These are phyloP conservation scores for Trichoderma sp. DNA, from an alignment of 2,329 filamentous ascomycete genomes.

Conservation along the genomic window DNA sequence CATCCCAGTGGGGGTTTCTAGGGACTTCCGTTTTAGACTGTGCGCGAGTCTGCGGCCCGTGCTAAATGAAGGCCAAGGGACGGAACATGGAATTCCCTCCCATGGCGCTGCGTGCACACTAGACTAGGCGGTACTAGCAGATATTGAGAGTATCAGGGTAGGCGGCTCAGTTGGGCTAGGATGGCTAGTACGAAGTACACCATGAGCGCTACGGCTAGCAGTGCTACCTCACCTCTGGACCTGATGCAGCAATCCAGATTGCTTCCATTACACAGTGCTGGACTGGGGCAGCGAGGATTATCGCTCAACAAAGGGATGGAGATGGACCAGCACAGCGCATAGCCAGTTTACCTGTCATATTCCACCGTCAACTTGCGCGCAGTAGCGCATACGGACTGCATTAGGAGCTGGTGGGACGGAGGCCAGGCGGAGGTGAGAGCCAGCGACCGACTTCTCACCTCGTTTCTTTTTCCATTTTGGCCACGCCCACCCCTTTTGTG, in stretches of 20 bases:
- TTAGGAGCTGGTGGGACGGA: slow-evolving; percentile 1
- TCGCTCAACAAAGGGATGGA: not conserved
- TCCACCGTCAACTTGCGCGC: slow-evolving; percentile 1
- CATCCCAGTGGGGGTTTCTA: not conserved
- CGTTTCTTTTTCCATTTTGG: slow-evolving; percentile 7
- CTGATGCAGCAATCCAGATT: not conserved
- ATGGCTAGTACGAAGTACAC: too few relatives aligned
- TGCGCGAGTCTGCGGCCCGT: slow-evolving; percentile 3
- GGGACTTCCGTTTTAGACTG: slow-evolving; percentile 13
- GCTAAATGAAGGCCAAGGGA: slow-evolving; percentile 10
- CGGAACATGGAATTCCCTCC: not conserved
- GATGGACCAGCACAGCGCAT: not conserved
- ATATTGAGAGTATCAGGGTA: not conserved
- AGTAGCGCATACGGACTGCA: slow-evolving; percentile 1
- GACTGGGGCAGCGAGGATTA: not conserved
- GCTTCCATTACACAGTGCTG: not conserved
- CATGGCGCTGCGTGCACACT: not conserved
- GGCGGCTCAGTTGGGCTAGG: not conserved
- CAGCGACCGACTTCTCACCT: slow-evolving; percentile 11
- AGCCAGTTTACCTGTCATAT: not conserved
- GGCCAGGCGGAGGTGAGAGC: slow-evolving; percentile 1
- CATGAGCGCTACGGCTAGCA: not conserved
- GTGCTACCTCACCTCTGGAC: not conserved
- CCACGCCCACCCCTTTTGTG: not conserved
- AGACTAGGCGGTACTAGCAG: not conserved